These are phyloP conservation scores for Macrolepiota albuminosa DNA, from an alignment of 768 basidiomycete genomes.

Conservation along the genomic window DNA sequence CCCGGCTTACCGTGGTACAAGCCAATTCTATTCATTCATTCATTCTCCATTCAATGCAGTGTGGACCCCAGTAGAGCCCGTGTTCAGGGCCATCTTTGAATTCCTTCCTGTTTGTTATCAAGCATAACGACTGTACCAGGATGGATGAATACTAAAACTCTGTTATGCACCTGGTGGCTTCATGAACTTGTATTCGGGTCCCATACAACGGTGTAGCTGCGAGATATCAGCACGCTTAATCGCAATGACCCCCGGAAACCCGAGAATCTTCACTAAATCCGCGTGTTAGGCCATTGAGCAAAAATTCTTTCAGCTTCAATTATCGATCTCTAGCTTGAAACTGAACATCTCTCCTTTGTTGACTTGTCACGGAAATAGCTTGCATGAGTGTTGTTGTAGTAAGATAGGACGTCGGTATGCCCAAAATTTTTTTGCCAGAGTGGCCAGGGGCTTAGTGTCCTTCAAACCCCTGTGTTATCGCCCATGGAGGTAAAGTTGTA, in stretches of 20 bases:
- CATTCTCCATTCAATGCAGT: no score
- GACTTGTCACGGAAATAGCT: slow-evolving; percentile 85
- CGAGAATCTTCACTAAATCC: neutral
- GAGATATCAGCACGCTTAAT: slow-evolving; percentile 16
- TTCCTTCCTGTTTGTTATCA: neutral
- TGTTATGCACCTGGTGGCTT: slow-evolving; percentile 31
- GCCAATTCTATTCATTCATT: no score
- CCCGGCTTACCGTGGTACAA: no score
- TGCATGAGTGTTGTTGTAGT: slow-evolving; percentile 68
- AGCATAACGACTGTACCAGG: no score
- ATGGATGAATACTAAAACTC: no score
- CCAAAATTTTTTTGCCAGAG: slow-evolving; percentile 50
- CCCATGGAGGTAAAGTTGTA: slow-evolving; percentile 62
- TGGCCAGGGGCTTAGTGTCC: slow-evolving; percentile 46
- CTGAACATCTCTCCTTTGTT: slow-evolving; percentile 75
- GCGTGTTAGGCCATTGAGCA: slow-evolving; percentile 21
- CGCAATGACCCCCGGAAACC: no score
- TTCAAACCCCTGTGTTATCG: slow-evolving; percentile 47
- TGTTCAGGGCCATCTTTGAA: no score
- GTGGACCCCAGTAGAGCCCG: no score
- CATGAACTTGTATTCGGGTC: slow-evolving; percentile 53
- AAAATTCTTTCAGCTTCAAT: slow-evolving; percentile 57
- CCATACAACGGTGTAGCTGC: slow-evolving; percentile 44
- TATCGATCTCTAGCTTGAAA: slow-evolving; percentile 72
- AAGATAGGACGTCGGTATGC: slow-evolving; percentile 40